Percentiles rank a stretch among this genome's conserved stretches.
Evolutionary conservation across 75 land plant genomes (phyloP).

Genomic region (Sequoia sempervirens): DNA sequence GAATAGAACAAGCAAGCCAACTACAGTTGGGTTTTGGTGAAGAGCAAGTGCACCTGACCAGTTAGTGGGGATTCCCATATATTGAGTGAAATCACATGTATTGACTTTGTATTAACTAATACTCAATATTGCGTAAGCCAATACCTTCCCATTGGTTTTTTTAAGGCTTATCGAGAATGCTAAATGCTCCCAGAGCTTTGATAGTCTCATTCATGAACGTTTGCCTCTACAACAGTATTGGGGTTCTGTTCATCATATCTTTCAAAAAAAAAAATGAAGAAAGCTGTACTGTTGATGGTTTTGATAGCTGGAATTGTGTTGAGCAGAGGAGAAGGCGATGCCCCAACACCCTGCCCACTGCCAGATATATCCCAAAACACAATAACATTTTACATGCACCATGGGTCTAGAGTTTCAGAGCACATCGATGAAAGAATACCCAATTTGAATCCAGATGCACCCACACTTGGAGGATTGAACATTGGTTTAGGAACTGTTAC

Average conservation of each 20-base stretch:
- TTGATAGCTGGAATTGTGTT: background rate
- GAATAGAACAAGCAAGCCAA: background rate
- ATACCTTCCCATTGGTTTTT: background rate
- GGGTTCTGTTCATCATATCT: background rate
- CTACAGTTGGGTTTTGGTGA: background rate
- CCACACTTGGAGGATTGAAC: background rate
- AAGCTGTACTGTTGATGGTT: background rate
- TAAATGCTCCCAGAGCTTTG: background rate
- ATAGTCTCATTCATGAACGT: background rate
- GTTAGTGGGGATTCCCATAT: background rate
- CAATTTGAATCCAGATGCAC: background rate
- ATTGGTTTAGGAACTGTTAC: slow-evolving; percentile 37
- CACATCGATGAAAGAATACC: background rate
- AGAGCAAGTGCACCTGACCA: background rate
- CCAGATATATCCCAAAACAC: background rate
- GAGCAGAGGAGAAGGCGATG: background rate
- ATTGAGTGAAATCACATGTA: background rate
- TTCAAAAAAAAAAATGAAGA: background rate
- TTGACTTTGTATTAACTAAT: background rate
- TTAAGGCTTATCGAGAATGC: too few relatives aligned
- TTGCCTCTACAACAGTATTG: background rate
- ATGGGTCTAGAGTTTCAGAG: background rate
- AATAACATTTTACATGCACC: background rate
- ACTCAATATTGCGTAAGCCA: background rate
- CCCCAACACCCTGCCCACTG: background rate